Percentiles rank a stretch among this genome's conserved stretches.
Evolutionary conservation across 2,329 filamentous ascomycete genomes (phyloP).

Genomic region (Cladophialophora chaetospira): DNA sequence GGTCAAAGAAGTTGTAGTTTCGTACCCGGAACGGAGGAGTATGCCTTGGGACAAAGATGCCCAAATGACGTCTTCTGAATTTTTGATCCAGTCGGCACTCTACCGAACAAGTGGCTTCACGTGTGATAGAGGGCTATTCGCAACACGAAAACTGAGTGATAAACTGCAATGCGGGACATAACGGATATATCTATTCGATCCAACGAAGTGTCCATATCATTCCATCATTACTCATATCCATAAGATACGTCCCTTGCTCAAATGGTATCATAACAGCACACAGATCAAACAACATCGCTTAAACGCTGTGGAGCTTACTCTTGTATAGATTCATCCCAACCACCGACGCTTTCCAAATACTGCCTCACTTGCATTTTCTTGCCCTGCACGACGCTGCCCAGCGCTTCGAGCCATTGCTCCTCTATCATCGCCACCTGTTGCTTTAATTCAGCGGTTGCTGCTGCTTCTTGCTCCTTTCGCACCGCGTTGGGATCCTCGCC

Average conservation of each 20-base stretch:
- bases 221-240: conserved; percentile 11
- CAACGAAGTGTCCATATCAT: conserved; percentile 6
- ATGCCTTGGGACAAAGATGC: too few relatives aligned
- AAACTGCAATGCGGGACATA: too few relatives aligned
- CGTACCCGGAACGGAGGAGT: too few relatives aligned
- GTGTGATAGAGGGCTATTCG: too few relatives aligned
- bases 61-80: too few relatives aligned
- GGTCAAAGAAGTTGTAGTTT: too few relatives aligned
- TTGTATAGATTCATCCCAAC: conserved; percentile 70
- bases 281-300: not conserved
- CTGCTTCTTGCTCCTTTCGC: conserved; percentile 65
- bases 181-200: too few relatives aligned
- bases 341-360: conserved; percentile 75
- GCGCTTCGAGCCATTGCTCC: conserved; percentile 82
- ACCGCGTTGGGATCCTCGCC: conserved; percentile 43
- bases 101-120: too few relatives aligned
- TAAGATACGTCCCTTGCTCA: not conserved
- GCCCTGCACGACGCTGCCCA: conserved; percentile 74
- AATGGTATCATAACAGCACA: conserved; percentile 1
- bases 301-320: not conserved
- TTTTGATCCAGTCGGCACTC: too few relatives aligned
- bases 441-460: conserved; percentile 82
- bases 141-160: too few relatives aligned
- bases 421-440: conserved; percentile 91
- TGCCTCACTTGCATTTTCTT: conserved; percentile 74